phyloP scores from a whole-genome alignment of 225 moss, liverwort and hornwort species.

The Sphagnum contortum region DNA sequence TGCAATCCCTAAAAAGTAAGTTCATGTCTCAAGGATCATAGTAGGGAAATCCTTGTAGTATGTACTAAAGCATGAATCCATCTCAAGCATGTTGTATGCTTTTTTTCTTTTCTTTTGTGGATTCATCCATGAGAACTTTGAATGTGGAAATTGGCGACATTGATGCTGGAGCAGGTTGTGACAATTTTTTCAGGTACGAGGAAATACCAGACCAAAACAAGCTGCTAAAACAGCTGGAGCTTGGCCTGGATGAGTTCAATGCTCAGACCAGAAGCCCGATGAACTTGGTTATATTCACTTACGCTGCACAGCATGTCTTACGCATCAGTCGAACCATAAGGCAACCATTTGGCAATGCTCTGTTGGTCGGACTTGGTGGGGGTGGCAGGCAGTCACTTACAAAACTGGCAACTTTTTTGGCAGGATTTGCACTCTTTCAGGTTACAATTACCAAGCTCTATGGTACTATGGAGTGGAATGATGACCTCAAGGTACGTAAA shows the following conservation, averaged over 20 bases:
- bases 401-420: slow-evolving; percentile 63
- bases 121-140: no score
- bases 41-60: no score
- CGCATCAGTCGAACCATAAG: slow-evolving; percentile 59
- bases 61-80: no score
- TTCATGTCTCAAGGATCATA: neutral
- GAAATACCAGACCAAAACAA: slow-evolving; percentile 34
- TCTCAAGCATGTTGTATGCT: no score
- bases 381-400: slow-evolving; percentile 58
- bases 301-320: slow-evolving; percentile 60
- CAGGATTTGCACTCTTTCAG: slow-evolving; percentile 53
- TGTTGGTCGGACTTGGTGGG: slow-evolving; percentile 60
- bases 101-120: no score
- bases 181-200: slow-evolving; percentile 33
- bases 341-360: slow-evolving; percentile 61
- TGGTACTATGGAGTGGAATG: slow-evolving; percentile 56
- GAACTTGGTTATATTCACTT: slow-evolving; percentile 54
- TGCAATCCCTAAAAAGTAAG: slow-evolving; percentile 45
- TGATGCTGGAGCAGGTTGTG: no score
- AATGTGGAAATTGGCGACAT: no score
- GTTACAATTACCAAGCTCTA: slow-evolving; percentile 60
- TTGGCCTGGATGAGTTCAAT: slow-evolving; percentile 48
- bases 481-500: slow-evolving; percentile 47
- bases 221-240: slow-evolving; percentile 43
- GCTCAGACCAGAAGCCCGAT: slow-evolving; percentile 52